These are phyloP conservation scores for Phaeosphaeriaceae sp. DNA, from an alignment of 2,329 filamentous ascomycete species.

Conservation along the genomic window DNA sequence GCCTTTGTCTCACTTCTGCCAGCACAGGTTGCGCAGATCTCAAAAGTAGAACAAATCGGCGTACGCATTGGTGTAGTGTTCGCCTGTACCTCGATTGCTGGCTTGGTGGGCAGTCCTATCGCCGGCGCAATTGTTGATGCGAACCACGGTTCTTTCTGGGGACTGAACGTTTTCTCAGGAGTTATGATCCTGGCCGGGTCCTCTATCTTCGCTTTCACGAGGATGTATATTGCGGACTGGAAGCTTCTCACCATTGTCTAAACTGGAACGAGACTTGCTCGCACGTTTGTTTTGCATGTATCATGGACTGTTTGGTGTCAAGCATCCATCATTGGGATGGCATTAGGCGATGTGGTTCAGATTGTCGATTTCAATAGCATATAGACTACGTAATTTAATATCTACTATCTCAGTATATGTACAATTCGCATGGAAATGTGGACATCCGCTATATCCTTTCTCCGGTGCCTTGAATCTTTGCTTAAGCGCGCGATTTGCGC, in stretches of 20 bases:
- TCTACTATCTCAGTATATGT: neutral
- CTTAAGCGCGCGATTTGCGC: neutral
- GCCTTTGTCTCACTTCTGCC: conserved; percentile 58
- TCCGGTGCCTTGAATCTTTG: neutral
- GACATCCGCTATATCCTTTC: neutral
- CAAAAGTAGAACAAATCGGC: conserved; percentile 59
- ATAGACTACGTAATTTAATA: neutral
- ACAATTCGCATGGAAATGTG: neutral
- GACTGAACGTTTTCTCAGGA: conserved; percentile 71
- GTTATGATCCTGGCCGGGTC: conserved; percentile 57
- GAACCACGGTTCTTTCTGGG: conserved; percentile 63
- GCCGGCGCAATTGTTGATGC: conserved; percentile 56
- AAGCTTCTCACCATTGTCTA: conserved; percentile 23
- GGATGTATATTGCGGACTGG: conserved; percentile 36
- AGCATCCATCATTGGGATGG: neutral
- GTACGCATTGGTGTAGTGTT: conserved; percentile 63
- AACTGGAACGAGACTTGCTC: neutral
- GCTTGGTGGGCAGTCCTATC: conserved; percentile 58
- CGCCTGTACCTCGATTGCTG: conserved; percentile 52
- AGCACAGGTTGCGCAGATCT: conserved; percentile 52
- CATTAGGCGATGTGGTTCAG: neutral
- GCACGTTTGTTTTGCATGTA: neutral
- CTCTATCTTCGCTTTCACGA: conserved; percentile 35
- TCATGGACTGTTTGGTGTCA: neutral
- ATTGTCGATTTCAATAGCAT: neutral